Conservation (phyloP, 1,139 yeast genomes). For the Zygoascus meyerae region DNA sequence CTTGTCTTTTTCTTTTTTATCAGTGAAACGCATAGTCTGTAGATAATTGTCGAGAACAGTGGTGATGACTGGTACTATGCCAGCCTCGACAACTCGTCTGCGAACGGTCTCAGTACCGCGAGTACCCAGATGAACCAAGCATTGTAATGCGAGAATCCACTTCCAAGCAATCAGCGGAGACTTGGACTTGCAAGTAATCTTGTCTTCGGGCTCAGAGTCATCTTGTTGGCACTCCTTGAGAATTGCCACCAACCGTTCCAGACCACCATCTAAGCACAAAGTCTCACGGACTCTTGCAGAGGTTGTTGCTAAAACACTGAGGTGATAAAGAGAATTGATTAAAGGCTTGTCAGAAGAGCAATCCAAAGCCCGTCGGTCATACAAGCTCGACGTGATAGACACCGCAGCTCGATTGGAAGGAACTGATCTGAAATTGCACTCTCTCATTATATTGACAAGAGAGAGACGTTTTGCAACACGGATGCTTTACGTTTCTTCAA, state of each 20-base stretch:
- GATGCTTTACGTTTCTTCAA: too few relatives aligned
- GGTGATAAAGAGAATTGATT: slow-evolving; percentile 83
- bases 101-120: slow-evolving; percentile 86
- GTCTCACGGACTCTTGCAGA: slow-evolving; percentile 89
- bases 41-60: slow-evolving; percentile 86
- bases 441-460: slow-evolving; percentile 55
- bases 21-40: slow-evolving; percentile 17
- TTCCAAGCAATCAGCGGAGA: slow-evolving; percentile 78
- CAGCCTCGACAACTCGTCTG: slow-evolving; percentile 83
- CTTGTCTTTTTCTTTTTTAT: slow-evolving; percentile 7
- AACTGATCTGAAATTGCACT: slow-evolving; percentile 77
- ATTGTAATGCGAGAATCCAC: slow-evolving; percentile 93
- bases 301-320: slow-evolving; percentile 80
- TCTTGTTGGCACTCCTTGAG: slow-evolving; percentile 58
- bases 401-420: slow-evolving; percentile 82
- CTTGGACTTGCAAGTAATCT: slow-evolving; percentile 11
- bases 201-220: slow-evolving; percentile 9
- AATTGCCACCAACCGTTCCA: slow-evolving; percentile 80
- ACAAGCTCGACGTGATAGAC: slow-evolving; percentile 78
- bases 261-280: slow-evolving; percentile 81
- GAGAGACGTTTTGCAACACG: too few relatives aligned
- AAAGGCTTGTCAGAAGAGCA: slow-evolving; percentile 85
- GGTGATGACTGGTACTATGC: slow-evolving; percentile 83
- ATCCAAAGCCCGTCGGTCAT: slow-evolving; percentile 89
- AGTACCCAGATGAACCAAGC: slow-evolving; percentile 84